Evolutionary conservation across 2,329 filamentous ascomycete species (phyloP).

Genomic region (Tolypocladium cylindrosporum): DNA sequence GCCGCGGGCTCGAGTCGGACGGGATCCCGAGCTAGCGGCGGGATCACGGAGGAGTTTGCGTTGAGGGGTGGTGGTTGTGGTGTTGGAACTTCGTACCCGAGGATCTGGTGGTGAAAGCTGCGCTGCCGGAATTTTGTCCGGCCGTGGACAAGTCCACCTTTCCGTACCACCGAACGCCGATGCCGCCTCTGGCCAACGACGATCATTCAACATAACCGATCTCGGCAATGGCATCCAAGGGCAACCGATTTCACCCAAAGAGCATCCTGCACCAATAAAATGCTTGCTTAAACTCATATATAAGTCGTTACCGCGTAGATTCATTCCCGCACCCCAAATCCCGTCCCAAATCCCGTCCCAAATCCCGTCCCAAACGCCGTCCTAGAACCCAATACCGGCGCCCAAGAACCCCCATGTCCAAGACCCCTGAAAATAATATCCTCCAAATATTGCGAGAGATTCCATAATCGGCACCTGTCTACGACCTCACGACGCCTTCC

Average conservation of each 20-base stretch:
- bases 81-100: background rate
- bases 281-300: background rate
- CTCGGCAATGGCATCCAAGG: background rate
- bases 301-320: background rate
- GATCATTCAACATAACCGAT: background rate
- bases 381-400: background rate
- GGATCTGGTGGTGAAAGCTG: background rate
- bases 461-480: background rate
- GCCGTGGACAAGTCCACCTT: background rate
- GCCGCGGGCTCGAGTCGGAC: background rate
- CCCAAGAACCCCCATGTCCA: background rate
- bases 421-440: background rate
- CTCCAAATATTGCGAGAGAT: background rate
- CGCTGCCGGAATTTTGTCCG: background rate
- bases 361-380: background rate
- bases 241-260: no score
- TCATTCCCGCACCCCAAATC: background rate
- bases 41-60: background rate
- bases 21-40: background rate
- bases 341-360: background rate
- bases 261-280: background rate
- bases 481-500: conserved; percentile 14
- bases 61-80: no score
- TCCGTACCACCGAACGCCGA: background rate
- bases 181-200: background rate